Conservation (phyloP, 352 stramenopile species). For the Phytophthora sp. region DNA sequence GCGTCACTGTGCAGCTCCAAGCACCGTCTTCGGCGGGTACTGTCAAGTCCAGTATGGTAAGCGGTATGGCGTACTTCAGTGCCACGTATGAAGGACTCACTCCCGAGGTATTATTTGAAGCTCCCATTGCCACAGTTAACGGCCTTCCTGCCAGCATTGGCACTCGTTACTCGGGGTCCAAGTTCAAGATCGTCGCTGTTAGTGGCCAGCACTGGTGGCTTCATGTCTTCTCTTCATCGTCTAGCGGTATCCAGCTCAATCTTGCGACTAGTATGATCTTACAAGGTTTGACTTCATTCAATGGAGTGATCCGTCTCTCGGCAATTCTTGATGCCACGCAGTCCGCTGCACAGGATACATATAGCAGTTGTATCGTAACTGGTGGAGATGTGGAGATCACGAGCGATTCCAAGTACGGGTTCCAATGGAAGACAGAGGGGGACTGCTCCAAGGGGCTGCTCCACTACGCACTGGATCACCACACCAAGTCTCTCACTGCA, state of each 20-base stretch:
- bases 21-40: conserved; percentile 27
- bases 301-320: conserved; percentile 52
- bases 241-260: conserved; percentile 38
- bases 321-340: conserved; percentile 45
- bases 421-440: conserved; percentile 65
- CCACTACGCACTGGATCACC: conserved; percentile 70
- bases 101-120: conserved; percentile 56
- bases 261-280: conserved; percentile 59
- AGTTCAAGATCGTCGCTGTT: conserved; percentile 58
- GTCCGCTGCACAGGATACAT: conserved; percentile 60
- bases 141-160: conserved; percentile 34
- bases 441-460: conserved; percentile 62
- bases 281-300: conserved; percentile 40
- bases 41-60: conserved; percentile 62
- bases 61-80: conserved; percentile 78
- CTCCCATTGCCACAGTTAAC: conserved; percentile 65
- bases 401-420: conserved; percentile 56
- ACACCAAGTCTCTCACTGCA: conserved; percentile 53
- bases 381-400: conserved; percentile 50
- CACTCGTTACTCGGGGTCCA: conserved; percentile 38
- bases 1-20: conserved; percentile 60
- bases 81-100: conserved; percentile 60
- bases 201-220: conserved; percentile 67
- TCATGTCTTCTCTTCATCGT: conserved; percentile 43
- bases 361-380: conserved; percentile 70